Evolutionary conservation across 176 grass and related monocot genomes (phyloP).

Genomic region (Carex cristatella): DNA sequence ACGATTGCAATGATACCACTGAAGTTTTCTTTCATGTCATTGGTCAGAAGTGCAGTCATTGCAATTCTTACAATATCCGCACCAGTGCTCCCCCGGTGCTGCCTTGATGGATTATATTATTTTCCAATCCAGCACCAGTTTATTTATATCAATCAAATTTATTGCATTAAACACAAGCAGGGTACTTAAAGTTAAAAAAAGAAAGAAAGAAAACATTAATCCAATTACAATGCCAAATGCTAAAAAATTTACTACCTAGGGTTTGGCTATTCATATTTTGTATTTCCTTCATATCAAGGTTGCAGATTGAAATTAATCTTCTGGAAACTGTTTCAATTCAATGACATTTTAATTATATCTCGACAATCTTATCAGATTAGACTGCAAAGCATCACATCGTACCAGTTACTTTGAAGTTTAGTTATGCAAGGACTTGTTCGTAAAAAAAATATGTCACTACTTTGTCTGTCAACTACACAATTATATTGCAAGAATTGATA

Average conservation of each 20-base stretch:
- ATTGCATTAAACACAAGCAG: background rate
- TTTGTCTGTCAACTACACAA: background rate
- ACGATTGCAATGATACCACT: conserved; percentile 78
- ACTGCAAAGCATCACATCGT: background rate
- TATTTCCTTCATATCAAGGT: background rate
- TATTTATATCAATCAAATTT: background rate
- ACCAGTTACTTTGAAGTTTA: background rate
- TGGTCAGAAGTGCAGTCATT: conserved; percentile 71
- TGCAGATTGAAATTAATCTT: background rate
- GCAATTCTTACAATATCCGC: conserved; percentile 74
- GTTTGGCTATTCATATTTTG: background rate
- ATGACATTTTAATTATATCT: background rate
- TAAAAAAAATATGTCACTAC: background rate
- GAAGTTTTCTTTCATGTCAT: conserved; percentile 46
- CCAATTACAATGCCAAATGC: no score
- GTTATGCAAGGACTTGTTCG: background rate
- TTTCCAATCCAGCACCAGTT: background rate
- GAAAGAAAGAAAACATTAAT: background rate
- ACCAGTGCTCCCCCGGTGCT: conserved; percentile 45
- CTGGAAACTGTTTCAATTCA: background rate
- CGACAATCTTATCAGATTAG: background rate
- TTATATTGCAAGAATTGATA: background rate
- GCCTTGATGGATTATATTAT: conserved; percentile 18
- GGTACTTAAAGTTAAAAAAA: background rate
- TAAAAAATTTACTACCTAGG: background rate